Evolutionary conservation across 768 basidiomycete species (phyloP).

Genomic region (Clitopilus hobsonii): DNA sequence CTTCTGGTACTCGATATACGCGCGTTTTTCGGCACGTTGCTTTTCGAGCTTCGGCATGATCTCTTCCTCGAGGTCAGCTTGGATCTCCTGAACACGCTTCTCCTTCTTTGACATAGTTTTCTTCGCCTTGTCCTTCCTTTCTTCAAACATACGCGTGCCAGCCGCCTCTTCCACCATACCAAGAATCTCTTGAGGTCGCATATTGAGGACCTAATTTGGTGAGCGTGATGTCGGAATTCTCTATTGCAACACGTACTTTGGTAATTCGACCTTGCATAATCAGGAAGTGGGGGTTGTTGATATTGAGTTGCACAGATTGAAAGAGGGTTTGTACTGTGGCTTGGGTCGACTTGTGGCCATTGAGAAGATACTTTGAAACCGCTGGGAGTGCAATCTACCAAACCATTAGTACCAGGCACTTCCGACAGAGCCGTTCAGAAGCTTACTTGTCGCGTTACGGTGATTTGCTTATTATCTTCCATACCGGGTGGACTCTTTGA

Average conservation of each 20-base stretch:
- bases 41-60: constrained; percentile 93
- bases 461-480: constrained; percentile 81
- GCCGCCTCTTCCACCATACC: constrained; percentile 99
- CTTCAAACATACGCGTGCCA: constrained; percentile 98
- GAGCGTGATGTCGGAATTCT: too few species aligned
- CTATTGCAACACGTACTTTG: too few species aligned
- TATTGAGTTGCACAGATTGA: constrained; percentile 96
- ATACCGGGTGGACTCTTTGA: constrained; percentile 79
- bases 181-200: constrained; percentile 96
- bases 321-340: constrained; percentile 85
- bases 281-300: constrained; percentile 99
- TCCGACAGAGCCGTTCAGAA: neutral
- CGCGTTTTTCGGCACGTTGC: constrained; percentile 83
- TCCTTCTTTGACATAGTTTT: constrained; percentile 98
- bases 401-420: neutral
- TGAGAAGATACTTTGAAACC: constrained; percentile 90
- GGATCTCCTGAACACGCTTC: constrained; percentile 89
- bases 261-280: too few species aligned
- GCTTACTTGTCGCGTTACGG: constrained; percentile 90
- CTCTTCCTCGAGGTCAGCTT: constrained; percentile 75
- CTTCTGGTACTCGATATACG: constrained; percentile 89
- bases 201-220: constrained; percentile 83
- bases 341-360: constrained; percentile 91
- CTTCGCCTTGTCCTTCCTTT: constrained; percentile 93
- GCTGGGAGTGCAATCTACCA: constrained; percentile 87